Evolutionary conservation across 1,284 basidiomycete genomes (phyloP).

Genomic region (Rhodotorula sp.): DNA sequence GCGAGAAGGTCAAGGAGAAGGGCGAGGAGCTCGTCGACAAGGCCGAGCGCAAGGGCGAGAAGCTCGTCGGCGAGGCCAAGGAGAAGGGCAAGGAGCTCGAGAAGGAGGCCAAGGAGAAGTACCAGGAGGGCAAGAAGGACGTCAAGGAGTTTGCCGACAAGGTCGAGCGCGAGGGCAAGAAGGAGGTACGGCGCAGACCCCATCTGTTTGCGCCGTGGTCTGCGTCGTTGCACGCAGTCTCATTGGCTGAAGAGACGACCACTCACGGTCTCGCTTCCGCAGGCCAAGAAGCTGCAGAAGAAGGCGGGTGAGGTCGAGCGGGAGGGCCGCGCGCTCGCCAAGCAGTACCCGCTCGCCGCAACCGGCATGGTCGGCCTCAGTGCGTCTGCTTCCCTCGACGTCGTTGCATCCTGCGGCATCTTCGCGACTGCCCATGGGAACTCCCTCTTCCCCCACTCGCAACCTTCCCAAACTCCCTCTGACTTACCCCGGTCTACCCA

Average conservation of each 20-base stretch:
- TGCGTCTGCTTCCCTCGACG: constrained; percentile 62
- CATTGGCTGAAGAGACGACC: too few relatives aligned
- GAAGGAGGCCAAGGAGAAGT: constrained; percentile 19
- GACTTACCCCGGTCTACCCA: background rate
- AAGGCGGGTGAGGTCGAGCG: constrained; percentile 66
- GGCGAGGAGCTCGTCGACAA: background rate
- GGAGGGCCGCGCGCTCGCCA: constrained; percentile 61
- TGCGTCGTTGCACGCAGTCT: background rate
- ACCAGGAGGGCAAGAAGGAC: constrained; percentile 19
- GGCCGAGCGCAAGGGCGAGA: background rate
- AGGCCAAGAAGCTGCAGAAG: constrained; percentile 49
- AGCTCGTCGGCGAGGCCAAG: constrained; percentile 56
- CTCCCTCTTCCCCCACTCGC: too few relatives aligned
- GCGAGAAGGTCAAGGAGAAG: constrained; percentile 1
- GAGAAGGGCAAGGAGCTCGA: constrained; percentile 57
- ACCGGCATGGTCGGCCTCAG: constrained; percentile 67
- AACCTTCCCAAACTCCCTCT: too few relatives aligned
- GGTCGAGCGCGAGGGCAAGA: constrained; percentile 27
- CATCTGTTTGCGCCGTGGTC: background rate
- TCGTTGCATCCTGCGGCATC: too few relatives aligned
- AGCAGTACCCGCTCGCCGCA: constrained; percentile 68
- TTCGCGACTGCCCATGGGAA: too few relatives aligned
- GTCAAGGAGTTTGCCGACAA: constrained; percentile 30
- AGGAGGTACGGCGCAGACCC: constrained; percentile 12
- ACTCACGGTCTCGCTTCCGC: background rate